Evolutionary conservation across 495 filamentous ascomycete species (phyloP), one percentile per base, ranked within the genome.

Genomic region (Mytilinidion resinicola): DNA sequence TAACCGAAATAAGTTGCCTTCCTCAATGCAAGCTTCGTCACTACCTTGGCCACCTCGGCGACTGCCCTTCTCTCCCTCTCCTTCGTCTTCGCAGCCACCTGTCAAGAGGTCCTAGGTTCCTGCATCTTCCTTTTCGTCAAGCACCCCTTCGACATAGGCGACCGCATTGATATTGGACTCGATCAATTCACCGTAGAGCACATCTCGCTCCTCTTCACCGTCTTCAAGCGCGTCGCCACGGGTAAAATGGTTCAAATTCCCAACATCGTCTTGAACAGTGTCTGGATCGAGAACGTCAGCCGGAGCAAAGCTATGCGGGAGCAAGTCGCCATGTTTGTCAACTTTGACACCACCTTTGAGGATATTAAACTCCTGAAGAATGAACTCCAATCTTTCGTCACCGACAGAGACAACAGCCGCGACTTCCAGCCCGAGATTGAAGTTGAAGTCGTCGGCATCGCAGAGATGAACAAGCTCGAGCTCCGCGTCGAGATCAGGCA

Each of bases 71-170:
- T 98, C 7, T 96, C 91, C 4, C 73, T 96, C 47, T 96, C 91
- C 51, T 98, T 97, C 74, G 85, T 96, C 57, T 97, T 98, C 69
- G 82, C 90, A 15, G 83, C 84, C 59, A 97, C 91, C 4, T 85
- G 87, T 0, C 92, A 97, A 72, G 93, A 98, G 72, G 85, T 98
- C 53, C 80, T 97, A 11, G 92, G 91, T 47, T 95, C 89, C 15
- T 96, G 92, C 75, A 95, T 98, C 70, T 98, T 98, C 76, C 78
- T 98, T 6, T 97, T 98, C 68, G 89, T 96, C 78, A 98, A 98
- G 74, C 93, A 96, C 65, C 91, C 86, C 0, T 89, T 81, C 70
- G 93, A 98, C 69, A 89, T 96, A 21, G 90, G 93, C 41, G 93
- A 98, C 68, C 88, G 93, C 19, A 87, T 97, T 36, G 90, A 96